Conservation (phyloP, 2,329 filamentous ascomycete species). For the Fusarium armeniacum region DNA sequence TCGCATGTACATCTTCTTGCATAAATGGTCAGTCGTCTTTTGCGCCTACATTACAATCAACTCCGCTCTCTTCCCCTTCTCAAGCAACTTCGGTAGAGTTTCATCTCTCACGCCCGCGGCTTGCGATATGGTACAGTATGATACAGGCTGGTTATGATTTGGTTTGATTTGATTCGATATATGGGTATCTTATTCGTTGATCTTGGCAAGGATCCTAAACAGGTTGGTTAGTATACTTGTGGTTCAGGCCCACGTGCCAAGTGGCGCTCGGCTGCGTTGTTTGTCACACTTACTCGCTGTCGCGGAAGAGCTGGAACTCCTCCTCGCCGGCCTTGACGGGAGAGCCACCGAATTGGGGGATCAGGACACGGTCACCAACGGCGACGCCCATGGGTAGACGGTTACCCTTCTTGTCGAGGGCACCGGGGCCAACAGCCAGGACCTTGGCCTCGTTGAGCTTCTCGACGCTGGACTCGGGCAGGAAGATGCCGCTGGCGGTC, state of each 20-base stretch:
- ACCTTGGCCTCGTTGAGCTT: conserved; percentile 99
- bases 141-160: conserved; percentile 50
- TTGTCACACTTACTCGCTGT: conserved; percentile 89
- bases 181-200: conserved; percentile 81
- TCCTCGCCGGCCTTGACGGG: conserved; percentile 98
- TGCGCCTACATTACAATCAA: conserved; percentile 47
- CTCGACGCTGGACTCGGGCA: conserved; percentile 96
- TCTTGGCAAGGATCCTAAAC: conserved; percentile 93
- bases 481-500: conserved; percentile 96
- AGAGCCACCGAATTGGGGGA: conserved; percentile 95
- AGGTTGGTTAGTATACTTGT: conserved; percentile 28
- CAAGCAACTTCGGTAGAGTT: conserved; percentile 21
- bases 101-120: conserved; percentile 38
- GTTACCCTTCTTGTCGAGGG: conserved; percentile 89
- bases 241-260: background rate
- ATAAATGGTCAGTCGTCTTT: conserved; percentile 35
- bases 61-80: conserved; percentile 29
- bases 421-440: conserved; percentile 92
- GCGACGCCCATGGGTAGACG: conserved; percentile 85
- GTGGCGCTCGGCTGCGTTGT: background rate
- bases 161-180: conserved; percentile 24
- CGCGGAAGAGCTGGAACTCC: conserved; percentile 95
- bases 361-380: conserved; percentile 92
- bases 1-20: conserved; percentile 14
- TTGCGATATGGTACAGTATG: conserved; percentile 56